Evolutionary conservation across 2,329 filamentous ascomycete species (phyloP).

Genomic region (Diaporthe eres): DNA sequence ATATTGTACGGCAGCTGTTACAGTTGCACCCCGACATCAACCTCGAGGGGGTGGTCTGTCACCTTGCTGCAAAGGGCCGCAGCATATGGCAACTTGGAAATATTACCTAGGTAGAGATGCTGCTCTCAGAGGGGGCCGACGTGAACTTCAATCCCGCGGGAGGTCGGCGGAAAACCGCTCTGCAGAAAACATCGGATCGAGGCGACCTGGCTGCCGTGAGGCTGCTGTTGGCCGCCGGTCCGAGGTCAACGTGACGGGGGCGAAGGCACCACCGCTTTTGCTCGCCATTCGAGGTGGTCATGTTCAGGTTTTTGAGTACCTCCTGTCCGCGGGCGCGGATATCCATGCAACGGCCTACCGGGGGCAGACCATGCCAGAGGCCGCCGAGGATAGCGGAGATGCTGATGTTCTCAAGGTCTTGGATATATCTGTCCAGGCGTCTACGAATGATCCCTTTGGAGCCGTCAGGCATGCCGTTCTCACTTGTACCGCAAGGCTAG

Average conservation of each 20-base stretch:
- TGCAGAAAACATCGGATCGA: background rate
- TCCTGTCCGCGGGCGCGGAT: background rate
- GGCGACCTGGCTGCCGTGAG: background rate
- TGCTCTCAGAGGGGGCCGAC: background rate
- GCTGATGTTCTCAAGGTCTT: background rate
- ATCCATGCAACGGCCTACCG: background rate
- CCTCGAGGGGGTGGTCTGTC: no score
- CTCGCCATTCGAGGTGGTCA: background rate
- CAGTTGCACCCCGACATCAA: conserved; percentile 1
- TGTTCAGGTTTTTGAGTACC: background rate
- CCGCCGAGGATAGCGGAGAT: background rate
- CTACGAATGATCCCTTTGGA: background rate
- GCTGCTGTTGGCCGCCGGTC: background rate
- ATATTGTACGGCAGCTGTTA: background rate
- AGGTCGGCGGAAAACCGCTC: background rate
- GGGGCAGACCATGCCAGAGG: conserved; percentile 5
- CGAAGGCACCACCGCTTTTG: background rate
- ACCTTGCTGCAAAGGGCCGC: background rate
- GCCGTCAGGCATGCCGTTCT: background rate
- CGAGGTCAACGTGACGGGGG: background rate
- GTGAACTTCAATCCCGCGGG: background rate
- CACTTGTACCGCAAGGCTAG: background rate
- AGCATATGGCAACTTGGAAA: background rate
- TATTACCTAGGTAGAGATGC: background rate
- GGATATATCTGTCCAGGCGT: background rate